Base-by-base conservation (phyloP, 306 rosid genomes). In the Clitoria ternatea region DNA sequence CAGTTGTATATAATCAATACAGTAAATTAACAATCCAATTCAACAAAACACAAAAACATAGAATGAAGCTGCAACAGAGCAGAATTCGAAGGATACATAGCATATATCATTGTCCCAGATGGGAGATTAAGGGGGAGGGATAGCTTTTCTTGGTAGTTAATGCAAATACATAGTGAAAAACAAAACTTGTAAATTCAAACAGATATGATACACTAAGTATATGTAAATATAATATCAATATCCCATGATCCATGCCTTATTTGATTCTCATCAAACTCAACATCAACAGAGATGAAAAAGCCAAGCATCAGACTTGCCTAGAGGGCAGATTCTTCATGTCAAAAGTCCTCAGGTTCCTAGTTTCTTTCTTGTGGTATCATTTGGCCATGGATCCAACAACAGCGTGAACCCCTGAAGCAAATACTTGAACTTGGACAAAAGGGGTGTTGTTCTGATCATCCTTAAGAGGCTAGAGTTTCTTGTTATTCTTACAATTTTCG, bases 301-400 rank as follows among this genome's bases (percentile, higher is more conserved):
- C 98, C 98, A 92, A 92, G 94, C 85, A 81, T 62, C 83, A 92
- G 98, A 92, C 98, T 92, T 92, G 98, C 98, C 98, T 85, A 68
- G 92, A 89, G 90, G 91, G 65, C 73, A 68, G 77, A 60, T 60
- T 78, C 81, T 71, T 78, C 47, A 62, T 44, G 60, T 79, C 70
- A 79, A 45, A 79, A 75, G 32, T 61, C 35, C 9, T 66, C 76
- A 54, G 32, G 30, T 44, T 61, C 30, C 18, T 45, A 73, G 53
- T 24, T 67, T 19, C 39, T n/a, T 49, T 26, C 22, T 33, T 6
- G 43, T 47, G 15, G 2, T 7, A 36, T 72, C 44, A 76, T 68
- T 57, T 50, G 80, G 91, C 89, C 91, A 85, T 72, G 92, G 80
- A 55, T 61, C 66, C 78, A 83, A 13, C 65, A 44, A 20, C 73